phyloP scores from a whole-genome alignment of 345 rosid genomes.

The Microthlaspi erraticum region DNA sequence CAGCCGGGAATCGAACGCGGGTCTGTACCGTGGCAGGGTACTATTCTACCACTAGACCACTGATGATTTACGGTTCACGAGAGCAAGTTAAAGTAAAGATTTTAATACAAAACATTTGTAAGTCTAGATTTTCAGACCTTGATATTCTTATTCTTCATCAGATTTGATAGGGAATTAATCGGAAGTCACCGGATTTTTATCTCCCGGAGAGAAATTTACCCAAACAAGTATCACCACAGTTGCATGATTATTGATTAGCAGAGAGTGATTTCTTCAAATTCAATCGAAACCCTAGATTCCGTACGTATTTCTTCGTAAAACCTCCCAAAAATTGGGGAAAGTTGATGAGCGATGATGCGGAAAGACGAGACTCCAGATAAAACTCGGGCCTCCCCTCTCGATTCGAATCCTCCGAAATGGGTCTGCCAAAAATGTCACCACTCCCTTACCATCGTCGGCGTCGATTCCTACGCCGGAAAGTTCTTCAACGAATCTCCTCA shows the following conservation, averaged over 20 bases:
- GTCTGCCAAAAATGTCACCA: conserved; percentile 87
- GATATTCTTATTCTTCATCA: neutral
- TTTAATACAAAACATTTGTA: neutral
- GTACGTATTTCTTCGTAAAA: neutral
- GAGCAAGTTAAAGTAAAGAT: too few species aligned
- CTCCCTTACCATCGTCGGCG: conserved; percentile 82
- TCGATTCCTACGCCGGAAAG: conserved; percentile 86
- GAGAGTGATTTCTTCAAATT: neutral
- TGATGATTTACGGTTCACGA: conserved; percentile 40
- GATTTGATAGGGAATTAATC: neutral
- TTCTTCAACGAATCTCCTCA: conserved; percentile 74
- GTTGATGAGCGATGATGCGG: conserved; percentile 43
- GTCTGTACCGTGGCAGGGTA: conserved; percentile 86
- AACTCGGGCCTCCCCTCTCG: conserved; percentile 62
- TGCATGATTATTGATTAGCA: neutral
- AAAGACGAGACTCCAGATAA: conserved; percentile 56
- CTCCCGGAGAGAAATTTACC: conserved; percentile 7
- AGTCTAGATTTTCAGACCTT: neutral
- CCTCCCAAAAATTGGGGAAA: neutral
- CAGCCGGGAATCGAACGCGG: conserved; percentile 88
- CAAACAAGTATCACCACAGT: neutral
- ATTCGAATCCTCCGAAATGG: conserved; percentile 86
- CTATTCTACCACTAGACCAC: conserved; percentile 62
- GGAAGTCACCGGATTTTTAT: conserved; percentile 1
- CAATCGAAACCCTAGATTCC: conserved; percentile 15